phyloP scores from a whole-genome alignment of 2,329 filamentous ascomycete genomes.

The Colletotrichum eleusines region DNA sequence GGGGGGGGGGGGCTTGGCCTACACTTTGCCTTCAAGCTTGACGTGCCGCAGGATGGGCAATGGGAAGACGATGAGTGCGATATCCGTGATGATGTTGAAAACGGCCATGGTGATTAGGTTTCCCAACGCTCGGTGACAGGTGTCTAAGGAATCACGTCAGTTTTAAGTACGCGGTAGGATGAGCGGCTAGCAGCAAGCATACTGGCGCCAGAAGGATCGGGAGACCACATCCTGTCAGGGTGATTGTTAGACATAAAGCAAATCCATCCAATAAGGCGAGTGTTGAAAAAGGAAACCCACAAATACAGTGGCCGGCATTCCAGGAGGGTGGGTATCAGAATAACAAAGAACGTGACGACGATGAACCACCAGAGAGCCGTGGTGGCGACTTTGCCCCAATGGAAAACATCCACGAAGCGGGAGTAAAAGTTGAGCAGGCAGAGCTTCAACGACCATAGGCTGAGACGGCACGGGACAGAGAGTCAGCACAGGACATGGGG shows the following conservation, averaged over 20 bases:
- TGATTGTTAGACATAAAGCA: not conserved
- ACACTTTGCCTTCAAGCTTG: conserved; percentile 44
- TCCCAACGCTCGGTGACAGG: conserved; percentile 46
- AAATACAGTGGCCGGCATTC: conserved; percentile 47
- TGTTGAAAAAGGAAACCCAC: conserved; percentile 32
- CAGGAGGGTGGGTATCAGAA: conserved; percentile 46
- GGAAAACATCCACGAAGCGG: conserved; percentile 46
- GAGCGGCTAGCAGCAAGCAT: not conserved
- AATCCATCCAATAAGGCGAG: not conserved
- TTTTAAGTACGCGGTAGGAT: not conserved
- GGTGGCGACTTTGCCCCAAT: conserved; percentile 44
- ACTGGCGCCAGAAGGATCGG: conserved; percentile 16
- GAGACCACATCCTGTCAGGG: conserved; percentile 20
- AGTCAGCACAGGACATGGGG: conserved; percentile 25
- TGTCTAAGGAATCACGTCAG: conserved; percentile 23
- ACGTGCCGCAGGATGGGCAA: conserved; percentile 48
- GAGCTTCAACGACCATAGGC: conserved; percentile 49
- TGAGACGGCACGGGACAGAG: conserved; percentile 24
- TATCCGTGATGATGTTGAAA: conserved; percentile 48
- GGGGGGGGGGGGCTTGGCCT: not conserved
- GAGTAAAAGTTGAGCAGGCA: conserved; percentile 49
- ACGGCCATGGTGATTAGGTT: conserved; percentile 49
- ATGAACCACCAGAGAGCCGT: conserved; percentile 46
- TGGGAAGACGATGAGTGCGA: conserved; percentile 48
- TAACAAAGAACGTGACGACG: conserved; percentile 46